Conservation (phyloP, 257 asterid species). For the Coffea canephora region DNA sequence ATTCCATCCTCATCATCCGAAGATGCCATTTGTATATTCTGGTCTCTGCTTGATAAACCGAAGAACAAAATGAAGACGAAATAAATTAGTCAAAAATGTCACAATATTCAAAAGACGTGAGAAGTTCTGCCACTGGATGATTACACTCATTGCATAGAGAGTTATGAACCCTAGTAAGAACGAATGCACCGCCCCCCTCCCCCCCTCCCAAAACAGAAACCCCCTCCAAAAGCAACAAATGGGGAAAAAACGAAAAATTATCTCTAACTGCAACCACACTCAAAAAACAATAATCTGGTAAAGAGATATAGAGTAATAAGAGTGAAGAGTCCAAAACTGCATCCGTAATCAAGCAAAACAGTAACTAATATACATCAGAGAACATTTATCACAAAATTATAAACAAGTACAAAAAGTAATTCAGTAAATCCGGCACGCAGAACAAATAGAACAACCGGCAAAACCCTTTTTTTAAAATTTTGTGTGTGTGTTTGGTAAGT, state of each 20-base stretch:
- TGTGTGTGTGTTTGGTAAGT: too few species aligned
- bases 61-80: not conserved
- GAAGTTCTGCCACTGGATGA: not conserved
- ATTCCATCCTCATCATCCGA: constrained; percentile 75
- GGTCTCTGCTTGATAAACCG: constrained; percentile 4
- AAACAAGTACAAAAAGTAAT: not conserved
- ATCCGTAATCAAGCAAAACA: not conserved
- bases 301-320: not conserved
- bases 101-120: not conserved
- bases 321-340: not conserved
- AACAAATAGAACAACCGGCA: not conserved
- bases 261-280: not conserved
- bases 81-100: not conserved
- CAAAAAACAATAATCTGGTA: not conserved
- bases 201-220: not conserved
- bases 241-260: too few species aligned
- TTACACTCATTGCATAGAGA: not conserved
- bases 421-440: not conserved
- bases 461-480: too few species aligned
- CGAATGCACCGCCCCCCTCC: not conserved
- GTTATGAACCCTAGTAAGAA: not conserved
- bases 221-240: too few species aligned
- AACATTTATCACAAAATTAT: not conserved
- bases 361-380: not conserved
- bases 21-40: constrained; percentile 41